These are phyloP conservation scores for Hericium alpestre DNA, from an alignment of 768 basidiomycete genomes.

Conservation along the genomic window DNA sequence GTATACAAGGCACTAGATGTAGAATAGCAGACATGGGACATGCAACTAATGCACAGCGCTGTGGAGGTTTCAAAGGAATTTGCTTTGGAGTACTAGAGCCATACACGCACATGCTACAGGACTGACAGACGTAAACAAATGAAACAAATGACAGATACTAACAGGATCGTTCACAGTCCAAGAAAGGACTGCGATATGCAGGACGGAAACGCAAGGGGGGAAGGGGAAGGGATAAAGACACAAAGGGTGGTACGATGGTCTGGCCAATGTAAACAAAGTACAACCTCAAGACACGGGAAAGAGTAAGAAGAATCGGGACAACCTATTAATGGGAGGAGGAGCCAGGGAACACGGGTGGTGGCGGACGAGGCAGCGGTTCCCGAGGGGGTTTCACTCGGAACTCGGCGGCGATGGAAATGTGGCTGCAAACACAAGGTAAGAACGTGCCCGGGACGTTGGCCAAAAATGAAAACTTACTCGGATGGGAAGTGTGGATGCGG, in stretches of 20 bases:
- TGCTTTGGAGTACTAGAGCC: conserved; percentile 21
- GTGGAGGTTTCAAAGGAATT: conserved; percentile 13
- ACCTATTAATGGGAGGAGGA: conserved; percentile 25
- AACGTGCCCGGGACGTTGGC: neutral
- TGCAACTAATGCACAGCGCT: neutral
- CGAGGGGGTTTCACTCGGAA: conserved; percentile 73
- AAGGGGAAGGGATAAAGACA: conserved; percentile 12
- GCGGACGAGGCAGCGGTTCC: conserved; percentile 27
- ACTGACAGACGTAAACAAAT: conserved; percentile 18
- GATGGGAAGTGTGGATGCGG: conserved; percentile 95
- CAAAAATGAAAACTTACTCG: conserved; percentile 53
- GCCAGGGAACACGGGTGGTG: conserved; percentile 29
- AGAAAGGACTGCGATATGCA: neutral
- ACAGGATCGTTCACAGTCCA: conserved; percentile 1
- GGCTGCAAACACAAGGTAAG: conserved; percentile 32
- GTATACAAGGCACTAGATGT: conserved; percentile 3
- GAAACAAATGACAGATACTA: conserved; percentile 13
- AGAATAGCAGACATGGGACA: conserved; percentile 1
- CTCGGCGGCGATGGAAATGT: conserved; percentile 60
- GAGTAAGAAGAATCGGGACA: conserved; percentile 3
- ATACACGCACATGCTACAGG: conserved; percentile 36
- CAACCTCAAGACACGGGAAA: neutral
- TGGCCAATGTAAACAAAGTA: conserved; percentile 6
- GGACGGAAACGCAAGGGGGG: conserved; percentile 1
- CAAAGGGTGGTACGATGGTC: neutral